Evolutionary conservation across 257 asterid genomes (phyloP).

Genomic region (Fraxinus pennsylvanica): DNA sequence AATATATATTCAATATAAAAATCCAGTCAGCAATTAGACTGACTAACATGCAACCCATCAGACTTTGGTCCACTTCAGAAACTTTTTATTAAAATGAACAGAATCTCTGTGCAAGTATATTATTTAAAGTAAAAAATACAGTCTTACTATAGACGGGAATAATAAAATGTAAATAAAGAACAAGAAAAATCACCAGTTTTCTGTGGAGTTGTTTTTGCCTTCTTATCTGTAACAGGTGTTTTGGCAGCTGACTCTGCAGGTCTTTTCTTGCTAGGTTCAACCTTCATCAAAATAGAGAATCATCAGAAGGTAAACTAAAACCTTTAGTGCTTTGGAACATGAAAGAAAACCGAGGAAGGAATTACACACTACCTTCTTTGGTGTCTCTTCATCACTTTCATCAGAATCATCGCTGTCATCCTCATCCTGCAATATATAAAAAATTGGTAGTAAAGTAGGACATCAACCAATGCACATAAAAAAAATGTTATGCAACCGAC

Average conservation of each 20-base stretch:
- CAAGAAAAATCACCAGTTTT: conserved; percentile 58
- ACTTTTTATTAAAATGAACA: neutral
- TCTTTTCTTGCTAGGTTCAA: conserved; percentile 56
- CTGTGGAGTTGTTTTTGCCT: conserved; percentile 81
- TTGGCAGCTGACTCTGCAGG: conserved; percentile 48
- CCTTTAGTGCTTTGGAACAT: neutral
- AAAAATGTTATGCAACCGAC: neutral
- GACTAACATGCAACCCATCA: neutral
- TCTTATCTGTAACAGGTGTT: conserved; percentile 69
- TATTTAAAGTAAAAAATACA: neutral
- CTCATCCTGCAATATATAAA: conserved; percentile 42
- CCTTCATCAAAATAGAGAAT: conserved; percentile 34
- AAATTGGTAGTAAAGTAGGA: neutral
- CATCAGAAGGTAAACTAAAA: neutral
- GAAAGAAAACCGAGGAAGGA: neutral
- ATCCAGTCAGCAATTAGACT: neutral
- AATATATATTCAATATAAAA: neutral
- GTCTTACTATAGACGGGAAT: neutral
- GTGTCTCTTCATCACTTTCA: conserved; percentile 78
- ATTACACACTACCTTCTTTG: conserved; percentile 58
- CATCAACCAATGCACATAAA: neutral
- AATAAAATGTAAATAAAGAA: neutral
- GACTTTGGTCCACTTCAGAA: neutral
- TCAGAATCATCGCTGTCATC: conserved; percentile 46
- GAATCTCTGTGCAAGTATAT: neutral